Conservation (phyloP, 2,329 filamentous ascomycete genomes). For the Rhinocladiella mackenziei region DNA sequence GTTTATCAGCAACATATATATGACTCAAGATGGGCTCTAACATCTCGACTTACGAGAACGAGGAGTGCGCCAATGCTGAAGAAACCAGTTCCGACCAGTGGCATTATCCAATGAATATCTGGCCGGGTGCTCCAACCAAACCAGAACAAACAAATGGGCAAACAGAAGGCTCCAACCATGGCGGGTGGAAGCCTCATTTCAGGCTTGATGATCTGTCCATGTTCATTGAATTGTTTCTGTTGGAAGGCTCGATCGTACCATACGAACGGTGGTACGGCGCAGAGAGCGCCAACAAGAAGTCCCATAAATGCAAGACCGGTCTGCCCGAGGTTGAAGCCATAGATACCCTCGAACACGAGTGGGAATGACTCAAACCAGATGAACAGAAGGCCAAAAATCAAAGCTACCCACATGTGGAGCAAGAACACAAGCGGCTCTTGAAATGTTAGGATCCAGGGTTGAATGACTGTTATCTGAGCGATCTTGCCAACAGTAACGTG, state of each 20-base stretch:
- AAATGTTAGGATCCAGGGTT: too few relatives aligned
- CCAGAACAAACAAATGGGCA: constrained; percentile 41
- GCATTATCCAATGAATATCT: constrained; percentile 42
- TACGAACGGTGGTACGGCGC: too few relatives aligned
- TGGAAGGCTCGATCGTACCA: constrained; percentile 60
- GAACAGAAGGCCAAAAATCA: too few relatives aligned
- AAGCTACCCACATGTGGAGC: too few relatives aligned
- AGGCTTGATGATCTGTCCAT: constrained; percentile 41
- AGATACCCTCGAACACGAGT: constrained; percentile 66
- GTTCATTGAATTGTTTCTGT: constrained; percentile 53
- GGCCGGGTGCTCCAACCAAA: not conserved
- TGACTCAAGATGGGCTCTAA: not conserved
- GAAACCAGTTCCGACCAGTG: constrained; percentile 40
- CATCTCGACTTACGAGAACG: too few relatives aligned
- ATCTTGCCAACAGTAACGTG: too few relatives aligned
- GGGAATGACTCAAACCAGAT: too few relatives aligned
- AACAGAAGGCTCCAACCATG: constrained; percentile 38
- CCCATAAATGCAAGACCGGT: constrained; percentile 87
- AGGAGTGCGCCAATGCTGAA: constrained; percentile 53
- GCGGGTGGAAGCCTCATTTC: constrained; percentile 39
- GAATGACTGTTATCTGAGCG: too few relatives aligned
- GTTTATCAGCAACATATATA: too few relatives aligned
- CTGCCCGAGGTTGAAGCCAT: constrained; percentile 68
- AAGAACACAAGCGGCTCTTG: too few relatives aligned
- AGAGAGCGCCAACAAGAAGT: constrained; percentile 68